These are phyloP conservation scores for Neurospora sublineolata DNA, from an alignment of 495 filamentous ascomycete species.

Conservation along the genomic window DNA sequence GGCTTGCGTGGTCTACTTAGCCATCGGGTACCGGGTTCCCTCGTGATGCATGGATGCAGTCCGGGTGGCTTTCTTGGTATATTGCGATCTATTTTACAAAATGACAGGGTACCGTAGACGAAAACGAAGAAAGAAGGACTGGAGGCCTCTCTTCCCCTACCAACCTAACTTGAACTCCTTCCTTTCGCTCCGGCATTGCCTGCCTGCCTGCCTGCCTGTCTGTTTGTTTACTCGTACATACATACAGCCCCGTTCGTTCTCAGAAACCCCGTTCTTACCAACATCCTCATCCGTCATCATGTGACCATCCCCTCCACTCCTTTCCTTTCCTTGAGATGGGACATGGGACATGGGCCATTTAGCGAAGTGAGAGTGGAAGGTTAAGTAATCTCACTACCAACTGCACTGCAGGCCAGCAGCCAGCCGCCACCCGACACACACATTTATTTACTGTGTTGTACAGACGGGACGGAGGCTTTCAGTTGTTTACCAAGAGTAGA, in stretches of 20 bases:
- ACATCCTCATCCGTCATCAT: neutral
- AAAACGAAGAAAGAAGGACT: neutral
- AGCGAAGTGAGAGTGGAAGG: neutral
- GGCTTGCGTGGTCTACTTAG: neutral
- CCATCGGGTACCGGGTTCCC: neutral
- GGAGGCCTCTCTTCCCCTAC: neutral
- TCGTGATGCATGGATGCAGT: neutral
- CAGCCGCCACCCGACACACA: neutral
- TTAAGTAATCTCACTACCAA: too few species aligned
- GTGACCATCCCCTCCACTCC: neutral
- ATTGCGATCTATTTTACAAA: neutral
- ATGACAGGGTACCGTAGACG: neutral
- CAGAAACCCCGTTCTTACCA: neutral
- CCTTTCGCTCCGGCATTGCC: neutral
- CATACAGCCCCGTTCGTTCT: neutral
- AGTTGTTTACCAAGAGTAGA: conserved; percentile 73
- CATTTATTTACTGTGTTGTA: neutral
- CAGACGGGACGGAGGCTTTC: neutral
- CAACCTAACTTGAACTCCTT: neutral
- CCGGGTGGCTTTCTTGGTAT: neutral
- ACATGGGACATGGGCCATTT: neutral
- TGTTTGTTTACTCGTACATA: neutral
- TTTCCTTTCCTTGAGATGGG: neutral
- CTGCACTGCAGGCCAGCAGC: neutral
- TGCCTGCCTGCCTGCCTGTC: neutral